These are phyloP conservation scores for Syzygium oleosum DNA, from an alignment of 345 rosid genomes.

Conservation along the genomic window DNA sequence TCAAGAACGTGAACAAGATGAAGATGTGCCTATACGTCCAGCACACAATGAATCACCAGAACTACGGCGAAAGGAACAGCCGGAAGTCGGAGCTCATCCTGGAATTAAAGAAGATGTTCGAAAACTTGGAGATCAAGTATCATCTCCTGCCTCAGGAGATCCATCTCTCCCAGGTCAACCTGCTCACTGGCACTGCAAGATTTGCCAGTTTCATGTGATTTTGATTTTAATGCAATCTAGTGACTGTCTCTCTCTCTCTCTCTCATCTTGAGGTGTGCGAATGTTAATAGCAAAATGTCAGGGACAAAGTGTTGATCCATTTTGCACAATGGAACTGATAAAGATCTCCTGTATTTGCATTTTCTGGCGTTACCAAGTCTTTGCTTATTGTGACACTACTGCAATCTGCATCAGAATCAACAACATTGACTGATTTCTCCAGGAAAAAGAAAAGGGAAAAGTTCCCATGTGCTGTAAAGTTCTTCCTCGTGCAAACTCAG, in stretches of 20 bases:
- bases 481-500: not conserved
- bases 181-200: not conserved
- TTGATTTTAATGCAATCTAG: not conserved
- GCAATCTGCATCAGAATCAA: not conserved
- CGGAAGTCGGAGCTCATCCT: constrained; percentile 38
- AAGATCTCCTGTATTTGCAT: not conserved
- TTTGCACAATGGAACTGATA: not conserved
- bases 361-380: not conserved
- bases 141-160: constrained; percentile 48
- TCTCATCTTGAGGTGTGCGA: not conserved
- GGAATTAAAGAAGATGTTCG: constrained; percentile 46
- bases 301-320: not conserved
- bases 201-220: not conserved
- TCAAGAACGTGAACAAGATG: constrained; percentile 43
- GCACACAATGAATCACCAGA: constrained; percentile 61
- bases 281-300: not conserved
- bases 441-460: too few species aligned
- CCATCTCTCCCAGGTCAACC: constrained; percentile 25
- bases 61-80: constrained; percentile 33
- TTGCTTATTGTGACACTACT: not conserved
- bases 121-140: constrained; percentile 38
- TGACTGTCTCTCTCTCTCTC: not conserved
- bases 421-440: too few species aligned
- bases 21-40: constrained; percentile 28
- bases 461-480: not conserved